Conservation (phyloP, 345 rosid species). For the Odontarrhena argentea region DNA sequence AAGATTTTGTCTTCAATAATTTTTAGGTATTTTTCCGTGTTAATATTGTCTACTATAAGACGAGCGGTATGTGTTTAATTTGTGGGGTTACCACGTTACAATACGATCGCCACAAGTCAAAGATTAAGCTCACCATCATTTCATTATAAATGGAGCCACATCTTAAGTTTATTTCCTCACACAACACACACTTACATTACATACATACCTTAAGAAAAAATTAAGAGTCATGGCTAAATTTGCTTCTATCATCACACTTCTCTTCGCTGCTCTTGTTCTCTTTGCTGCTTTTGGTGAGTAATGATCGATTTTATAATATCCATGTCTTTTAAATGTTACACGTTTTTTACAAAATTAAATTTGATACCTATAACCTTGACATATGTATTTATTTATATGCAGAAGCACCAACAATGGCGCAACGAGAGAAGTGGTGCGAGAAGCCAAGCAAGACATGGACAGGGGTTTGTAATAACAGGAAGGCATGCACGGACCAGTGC, state of each 20-base stretch:
- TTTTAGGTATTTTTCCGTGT: no score
- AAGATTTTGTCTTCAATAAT: no score
- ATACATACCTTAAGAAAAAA: background rate
- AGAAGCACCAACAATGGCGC: no score
- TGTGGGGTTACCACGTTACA: background rate
- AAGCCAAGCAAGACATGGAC: conserved; percentile 30
- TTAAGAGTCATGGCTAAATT: conserved; percentile 32
- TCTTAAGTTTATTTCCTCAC: conserved; percentile 25
- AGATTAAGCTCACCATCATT: background rate
- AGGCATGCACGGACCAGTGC: conserved; percentile 20
- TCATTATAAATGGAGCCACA: conserved; percentile 10
- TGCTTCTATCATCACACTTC: conserved; percentile 23
- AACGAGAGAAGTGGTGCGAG: conserved; percentile 10
- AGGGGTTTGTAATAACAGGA: conserved; percentile 28
- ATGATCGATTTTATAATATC: background rate
- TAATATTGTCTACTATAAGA: no score
- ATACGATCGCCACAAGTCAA: background rate
- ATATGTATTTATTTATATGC: no score
- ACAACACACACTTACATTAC: background rate
- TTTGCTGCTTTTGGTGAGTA: conserved; percentile 36
- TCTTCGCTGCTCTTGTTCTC: conserved; percentile 31
- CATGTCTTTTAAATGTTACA: background rate
- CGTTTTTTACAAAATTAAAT: background rate
- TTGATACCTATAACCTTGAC: no score
- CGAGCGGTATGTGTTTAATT: no score